phyloP scores from a whole-genome alignment of 306 rosid genomes.

The Citrullus mucosospermus region DNA sequence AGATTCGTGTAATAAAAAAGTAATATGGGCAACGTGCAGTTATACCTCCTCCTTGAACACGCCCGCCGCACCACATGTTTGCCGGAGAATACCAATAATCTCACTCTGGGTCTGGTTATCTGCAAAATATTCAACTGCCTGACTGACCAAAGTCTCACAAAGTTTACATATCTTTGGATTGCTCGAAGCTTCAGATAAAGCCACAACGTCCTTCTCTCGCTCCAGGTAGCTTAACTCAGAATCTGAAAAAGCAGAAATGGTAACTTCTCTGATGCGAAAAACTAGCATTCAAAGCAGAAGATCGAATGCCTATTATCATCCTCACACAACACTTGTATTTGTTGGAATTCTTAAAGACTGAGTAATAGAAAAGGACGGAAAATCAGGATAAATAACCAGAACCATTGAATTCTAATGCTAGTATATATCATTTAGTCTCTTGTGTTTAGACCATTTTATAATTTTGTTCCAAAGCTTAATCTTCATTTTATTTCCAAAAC shows the following conservation, averaged over 20 bases:
- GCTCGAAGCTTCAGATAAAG: constrained; percentile 9
- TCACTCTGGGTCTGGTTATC: constrained; percentile 61
- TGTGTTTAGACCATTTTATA: not conserved
- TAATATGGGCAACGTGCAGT: not conserved
- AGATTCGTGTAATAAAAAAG: not conserved
- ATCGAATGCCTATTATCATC: not conserved
- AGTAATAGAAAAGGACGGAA: not conserved
- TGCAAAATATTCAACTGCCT: constrained; percentile 52
- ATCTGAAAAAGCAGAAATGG: constrained; percentile 16
- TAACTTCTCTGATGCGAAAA: not conserved
- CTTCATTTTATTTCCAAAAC: too few species aligned
- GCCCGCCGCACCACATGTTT: constrained; percentile 31
- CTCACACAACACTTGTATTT: not conserved
- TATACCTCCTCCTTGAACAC: constrained; percentile 35
- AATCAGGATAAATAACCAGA: not conserved
- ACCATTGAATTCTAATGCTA: not conserved
- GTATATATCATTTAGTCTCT: not conserved
- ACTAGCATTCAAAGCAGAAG: not conserved
- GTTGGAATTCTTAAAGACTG: not conserved
- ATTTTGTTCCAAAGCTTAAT: not conserved
- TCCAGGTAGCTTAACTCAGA: constrained; percentile 18
- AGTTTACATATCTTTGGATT: constrained; percentile 42
- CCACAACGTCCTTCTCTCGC: constrained; percentile 18
- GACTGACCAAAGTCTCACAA: constrained; percentile 56
- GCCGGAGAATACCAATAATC: constrained; percentile 40